phyloP scores from a whole-genome alignment of 768 basidiomycete genomes.

The Kockovaella imperatae region DNA sequence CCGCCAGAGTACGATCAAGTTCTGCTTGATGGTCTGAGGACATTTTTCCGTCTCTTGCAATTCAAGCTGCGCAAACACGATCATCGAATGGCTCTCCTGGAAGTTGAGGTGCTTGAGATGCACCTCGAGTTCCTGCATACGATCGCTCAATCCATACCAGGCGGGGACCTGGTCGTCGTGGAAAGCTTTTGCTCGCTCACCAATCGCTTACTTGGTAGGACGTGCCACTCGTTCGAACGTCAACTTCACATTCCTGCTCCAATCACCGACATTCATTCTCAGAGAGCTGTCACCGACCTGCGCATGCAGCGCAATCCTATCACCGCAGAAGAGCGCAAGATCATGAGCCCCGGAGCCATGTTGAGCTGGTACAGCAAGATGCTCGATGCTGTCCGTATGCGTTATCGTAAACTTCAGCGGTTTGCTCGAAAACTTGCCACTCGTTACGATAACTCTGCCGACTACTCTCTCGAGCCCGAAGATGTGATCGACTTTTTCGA shows the following conservation, averaged over 20 bases:
- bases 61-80: slow-evolving; percentile 91
- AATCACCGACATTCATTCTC: slow-evolving; percentile 3
- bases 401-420: slow-evolving; percentile 88
- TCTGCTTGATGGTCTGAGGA: slow-evolving; percentile 73
- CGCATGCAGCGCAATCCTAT: background rate
- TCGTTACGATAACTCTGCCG: slow-evolving; percentile 61
- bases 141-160: slow-evolving; percentile 76
- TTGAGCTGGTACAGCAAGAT: slow-evolving; percentile 86
- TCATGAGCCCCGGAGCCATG: slow-evolving; percentile 73
- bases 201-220: slow-evolving; percentile 83
- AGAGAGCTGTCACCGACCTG: background rate
- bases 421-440: slow-evolving; percentile 71
- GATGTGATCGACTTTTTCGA: slow-evolving; percentile 48
- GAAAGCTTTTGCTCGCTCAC: slow-evolving; percentile 91
- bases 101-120: slow-evolving; percentile 93
- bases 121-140: slow-evolving; percentile 94
- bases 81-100: slow-evolving; percentile 91
- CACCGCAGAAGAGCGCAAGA: slow-evolving; percentile 25
- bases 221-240: slow-evolving; percentile 88
- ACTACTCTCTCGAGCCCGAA: slow-evolving; percentile 32
- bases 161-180: slow-evolving; percentile 82
- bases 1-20: slow-evolving; percentile 82
- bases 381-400: slow-evolving; percentile 78
- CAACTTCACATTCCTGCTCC: slow-evolving; percentile 59
- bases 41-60: slow-evolving; percentile 88